Evolutionary conservation across 139 green algal species (phyloP).

Genomic region (Closterium sp.): DNA sequence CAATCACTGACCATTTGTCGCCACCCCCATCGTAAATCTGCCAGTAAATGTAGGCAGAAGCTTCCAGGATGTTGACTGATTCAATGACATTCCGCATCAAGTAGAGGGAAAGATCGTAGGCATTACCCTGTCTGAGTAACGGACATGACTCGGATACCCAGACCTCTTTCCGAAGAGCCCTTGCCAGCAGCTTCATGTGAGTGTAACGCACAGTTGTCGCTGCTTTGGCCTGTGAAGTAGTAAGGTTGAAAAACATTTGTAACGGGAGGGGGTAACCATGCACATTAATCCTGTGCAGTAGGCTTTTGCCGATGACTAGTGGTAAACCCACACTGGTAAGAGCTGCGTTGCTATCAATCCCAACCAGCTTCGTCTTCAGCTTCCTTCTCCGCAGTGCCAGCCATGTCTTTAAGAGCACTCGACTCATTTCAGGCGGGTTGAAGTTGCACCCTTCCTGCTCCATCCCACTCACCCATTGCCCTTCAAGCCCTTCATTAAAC

Average conservation of each 20-base stretch:
- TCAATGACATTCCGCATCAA: not conserved
- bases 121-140: not conserved
- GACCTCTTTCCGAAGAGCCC: not conserved
- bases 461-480: slow-evolving; percentile 37
- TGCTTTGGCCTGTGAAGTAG: too few relatives aligned
- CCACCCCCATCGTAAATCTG: not conserved
- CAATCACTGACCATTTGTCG: not conserved
- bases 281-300: not conserved
- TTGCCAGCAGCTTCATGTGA: not conserved
- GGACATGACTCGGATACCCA: not conserved
- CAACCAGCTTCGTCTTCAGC: not conserved
- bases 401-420: slow-evolving; percentile 16
- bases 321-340: not conserved
- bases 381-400: slow-evolving; percentile 2
- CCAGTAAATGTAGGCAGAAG: not conserved
- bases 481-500: slow-evolving; percentile 50
- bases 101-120: not conserved
- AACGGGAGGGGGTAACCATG: not conserved
- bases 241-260: not conserved
- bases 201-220: not conserved
- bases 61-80: not conserved
- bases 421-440: slow-evolving; percentile 6
- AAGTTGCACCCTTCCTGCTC: slow-evolving; percentile 57
- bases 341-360: not conserved
- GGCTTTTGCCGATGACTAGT: not conserved